Percentiles rank a stretch among this genome's conserved stretches.
Conservation (phyloP, 139 green algal genomes). For the Spirogloea muscicola region DNA sequence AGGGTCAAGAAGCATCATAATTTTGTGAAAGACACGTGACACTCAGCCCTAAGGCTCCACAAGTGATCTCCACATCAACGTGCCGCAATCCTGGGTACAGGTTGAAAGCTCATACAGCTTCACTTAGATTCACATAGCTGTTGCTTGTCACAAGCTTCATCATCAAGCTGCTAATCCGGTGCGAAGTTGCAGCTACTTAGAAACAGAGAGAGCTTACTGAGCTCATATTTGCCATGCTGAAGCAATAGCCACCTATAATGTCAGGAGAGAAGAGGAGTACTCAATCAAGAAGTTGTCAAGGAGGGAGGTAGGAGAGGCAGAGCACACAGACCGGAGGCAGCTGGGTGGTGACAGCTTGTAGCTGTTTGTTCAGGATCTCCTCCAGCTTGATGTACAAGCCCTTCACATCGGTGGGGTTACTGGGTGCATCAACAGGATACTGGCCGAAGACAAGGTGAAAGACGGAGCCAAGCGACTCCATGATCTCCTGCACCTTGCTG, state of each 20-base stretch:
- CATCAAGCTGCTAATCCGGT: no score
- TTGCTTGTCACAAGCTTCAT: no score
- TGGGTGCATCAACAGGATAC: background rate
- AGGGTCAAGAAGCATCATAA: background rate
- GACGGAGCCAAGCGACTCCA: constrained; percentile 45
- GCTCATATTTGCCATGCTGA: no score
- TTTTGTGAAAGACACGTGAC: constrained; percentile 10
- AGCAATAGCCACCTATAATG: no score
- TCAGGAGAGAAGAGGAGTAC: background rate
- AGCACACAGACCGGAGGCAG: background rate
- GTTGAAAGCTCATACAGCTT: no score
- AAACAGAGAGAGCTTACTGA: no score
- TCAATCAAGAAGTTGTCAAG: background rate
- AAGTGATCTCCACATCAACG: constrained; percentile 10
- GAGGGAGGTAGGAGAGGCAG: no score
- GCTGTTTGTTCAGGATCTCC: no score
- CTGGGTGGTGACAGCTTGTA: background rate
- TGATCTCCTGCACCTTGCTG: constrained; percentile 25
- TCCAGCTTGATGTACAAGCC: background rate
- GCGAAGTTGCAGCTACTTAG: no score
- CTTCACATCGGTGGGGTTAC: background rate
- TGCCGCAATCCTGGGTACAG: constrained; percentile 10
- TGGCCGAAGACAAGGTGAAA: constrained; percentile 9
- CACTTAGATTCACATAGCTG: no score
- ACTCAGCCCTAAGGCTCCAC: background rate